Conservation (phyloP, 169 alveolate species). For the Cystoisospora suis region DNA sequence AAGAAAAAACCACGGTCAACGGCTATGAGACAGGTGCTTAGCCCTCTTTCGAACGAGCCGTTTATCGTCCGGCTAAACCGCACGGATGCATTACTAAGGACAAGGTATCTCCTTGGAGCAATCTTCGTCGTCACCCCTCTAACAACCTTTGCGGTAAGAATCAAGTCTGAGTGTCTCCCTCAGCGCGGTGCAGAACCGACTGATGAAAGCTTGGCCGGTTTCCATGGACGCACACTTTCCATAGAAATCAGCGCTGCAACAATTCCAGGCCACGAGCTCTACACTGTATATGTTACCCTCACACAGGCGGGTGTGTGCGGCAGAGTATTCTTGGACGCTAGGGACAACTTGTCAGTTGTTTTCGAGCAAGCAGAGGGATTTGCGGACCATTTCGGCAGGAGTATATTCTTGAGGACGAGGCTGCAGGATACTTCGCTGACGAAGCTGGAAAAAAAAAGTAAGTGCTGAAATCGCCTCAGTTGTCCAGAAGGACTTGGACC, state of each 20-base stretch:
- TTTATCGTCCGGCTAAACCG: conserved; percentile 69
- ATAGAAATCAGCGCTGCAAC: neutral
- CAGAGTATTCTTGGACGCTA: conserved; percentile 69
- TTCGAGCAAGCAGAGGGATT: conserved; percentile 75
- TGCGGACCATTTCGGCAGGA: conserved; percentile 71
- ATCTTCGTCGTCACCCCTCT: conserved; percentile 69
- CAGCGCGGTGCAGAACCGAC: too few species aligned
- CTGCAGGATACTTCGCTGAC: conserved; percentile 62
- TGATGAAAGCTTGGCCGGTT: too few species aligned
- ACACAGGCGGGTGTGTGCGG: conserved; percentile 66
- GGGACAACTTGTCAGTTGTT: conserved; percentile 70
- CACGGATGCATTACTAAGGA: conserved; percentile 72
- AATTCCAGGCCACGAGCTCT: neutral
- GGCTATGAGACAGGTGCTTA: conserved; percentile 41
- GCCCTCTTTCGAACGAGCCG: conserved; percentile 72
- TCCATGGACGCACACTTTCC: conserved; percentile 45
- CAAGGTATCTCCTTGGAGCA: conserved; percentile 71
- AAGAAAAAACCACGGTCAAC: conserved; percentile 32
- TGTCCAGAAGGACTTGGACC: neutral
- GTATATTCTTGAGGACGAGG: conserved; percentile 69
- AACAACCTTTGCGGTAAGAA: conserved; percentile 59
- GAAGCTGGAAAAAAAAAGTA: conserved; percentile 30
- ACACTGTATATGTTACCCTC: neutral
- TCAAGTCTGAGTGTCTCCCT: too few species aligned
- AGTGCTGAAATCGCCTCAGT: neutral